phyloP scores from a whole-genome alignment of 768 basidiomycete genomes.

The Leccinum aurantiacum region DNA sequence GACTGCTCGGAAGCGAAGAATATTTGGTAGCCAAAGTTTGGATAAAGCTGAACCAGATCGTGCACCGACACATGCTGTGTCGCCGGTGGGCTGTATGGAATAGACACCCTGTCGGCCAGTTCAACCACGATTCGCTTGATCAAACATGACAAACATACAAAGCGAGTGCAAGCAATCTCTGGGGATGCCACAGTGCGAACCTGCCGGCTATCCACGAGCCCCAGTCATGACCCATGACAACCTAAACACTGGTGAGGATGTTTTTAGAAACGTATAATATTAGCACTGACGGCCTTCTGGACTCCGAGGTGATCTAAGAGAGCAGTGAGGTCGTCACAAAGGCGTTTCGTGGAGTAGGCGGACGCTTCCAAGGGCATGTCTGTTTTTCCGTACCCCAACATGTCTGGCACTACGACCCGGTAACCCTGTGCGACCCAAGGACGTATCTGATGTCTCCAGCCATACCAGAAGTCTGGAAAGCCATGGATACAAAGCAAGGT shows the following conservation, averaged over 20 bases:
- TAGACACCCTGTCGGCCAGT: slow-evolving; percentile 50
- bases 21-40: slow-evolving; percentile 65
- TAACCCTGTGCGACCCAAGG: slow-evolving; percentile 64
- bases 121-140: neutral
- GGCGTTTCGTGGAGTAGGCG: slow-evolving; percentile 58
- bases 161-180: slow-evolving; percentile 55
- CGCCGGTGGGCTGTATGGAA: slow-evolving; percentile 65
- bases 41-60: slow-evolving; percentile 49
- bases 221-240: slow-evolving; percentile 83
- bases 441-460: slow-evolving; percentile 73
- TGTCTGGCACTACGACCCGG: slow-evolving; percentile 55
- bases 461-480: slow-evolving; percentile 74
- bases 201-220: slow-evolving; percentile 62
- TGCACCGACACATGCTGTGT: slow-evolving; percentile 48
- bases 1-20: slow-evolving; percentile 59
- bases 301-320: slow-evolving; percentile 59
- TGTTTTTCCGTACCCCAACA: slow-evolving; percentile 62
- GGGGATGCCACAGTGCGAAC: slow-evolving; percentile 73
- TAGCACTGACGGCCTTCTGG: slow-evolving; percentile 49
- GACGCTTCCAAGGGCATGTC: slow-evolving; percentile 56
- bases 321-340: slow-evolving; percentile 63
- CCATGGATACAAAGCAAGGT: slow-evolving; percentile 78
- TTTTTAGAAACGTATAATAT: neutral
- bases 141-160: slow-evolving; percentile 44
- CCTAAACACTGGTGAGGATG: slow-evolving; percentile 31